Conservation (phyloP, 208 protist species). For the Acanthamoeba comandoni region DNA sequence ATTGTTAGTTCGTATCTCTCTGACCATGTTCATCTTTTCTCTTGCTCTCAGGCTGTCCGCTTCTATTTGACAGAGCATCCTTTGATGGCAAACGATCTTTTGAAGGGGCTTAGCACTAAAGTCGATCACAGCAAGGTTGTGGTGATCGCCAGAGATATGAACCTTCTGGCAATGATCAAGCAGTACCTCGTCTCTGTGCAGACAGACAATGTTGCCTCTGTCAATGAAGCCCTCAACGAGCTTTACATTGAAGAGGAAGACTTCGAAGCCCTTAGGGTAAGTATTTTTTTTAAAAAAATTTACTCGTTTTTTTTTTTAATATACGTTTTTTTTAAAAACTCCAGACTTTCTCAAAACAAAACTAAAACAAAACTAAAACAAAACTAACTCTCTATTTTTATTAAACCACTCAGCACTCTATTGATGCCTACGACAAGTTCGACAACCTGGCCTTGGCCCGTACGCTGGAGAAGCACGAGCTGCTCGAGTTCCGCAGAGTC, state of each 20-base stretch:
- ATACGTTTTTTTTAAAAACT: too few relatives aligned
- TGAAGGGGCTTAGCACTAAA: conserved; percentile 93
- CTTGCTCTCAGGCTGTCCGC: not conserved
- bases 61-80: conserved; percentile 86
- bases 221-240: conserved; percentile 98
- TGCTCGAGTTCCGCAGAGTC: conserved; percentile 99
- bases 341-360: too few relatives aligned
- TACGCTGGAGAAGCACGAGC: conserved; percentile 96
- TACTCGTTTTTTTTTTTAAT: too few relatives aligned
- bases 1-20: not conserved
- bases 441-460: conserved; percentile 96
- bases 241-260: conserved; percentile 99
- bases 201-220: conserved; percentile 90
- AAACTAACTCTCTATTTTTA: too few relatives aligned
- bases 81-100: conserved; percentile 95
- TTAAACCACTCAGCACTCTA: conserved; percentile 90
- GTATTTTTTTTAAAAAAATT: too few relatives aligned
- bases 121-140: conserved; percentile 98
- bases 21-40: not conserved
- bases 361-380: too few relatives aligned
- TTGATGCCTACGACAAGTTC: conserved; percentile 97
- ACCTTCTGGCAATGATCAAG: conserved; percentile 95
- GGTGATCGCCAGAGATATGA: conserved; percentile 89
- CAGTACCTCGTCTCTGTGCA: conserved; percentile 96
- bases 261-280: conserved; percentile 92